A percentile compares a stretch with the other conserved stretches of the same genome.
Conservation (phyloP, 2,329 filamentous ascomycete species). For the Pseudogymnoascus sp. region DNA sequence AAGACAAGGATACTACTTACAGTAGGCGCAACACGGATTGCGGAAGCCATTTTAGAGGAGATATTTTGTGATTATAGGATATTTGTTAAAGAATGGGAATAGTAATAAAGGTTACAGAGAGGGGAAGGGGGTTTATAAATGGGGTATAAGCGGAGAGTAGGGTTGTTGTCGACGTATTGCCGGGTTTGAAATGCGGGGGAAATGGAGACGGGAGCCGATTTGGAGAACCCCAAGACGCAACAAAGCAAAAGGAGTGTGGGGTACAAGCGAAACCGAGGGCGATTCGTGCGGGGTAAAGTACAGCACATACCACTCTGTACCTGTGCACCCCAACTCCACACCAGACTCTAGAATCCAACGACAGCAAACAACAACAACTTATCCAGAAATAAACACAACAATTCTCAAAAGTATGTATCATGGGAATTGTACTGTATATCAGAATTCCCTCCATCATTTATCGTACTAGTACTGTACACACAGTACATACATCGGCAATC, state of each 20-base stretch:
- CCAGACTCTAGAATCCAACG: neutral
- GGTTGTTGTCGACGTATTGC: neutral
- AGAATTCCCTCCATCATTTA: neutral
- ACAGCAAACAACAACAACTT: neutral
- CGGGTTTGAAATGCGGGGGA: conserved; percentile 5
- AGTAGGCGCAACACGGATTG: conserved; percentile 6
- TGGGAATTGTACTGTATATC: neutral
- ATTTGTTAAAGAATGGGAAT: neutral
- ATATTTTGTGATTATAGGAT: neutral
- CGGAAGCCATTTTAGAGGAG: neutral
- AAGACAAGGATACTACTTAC: conserved; percentile 2
- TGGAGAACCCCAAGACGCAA: neutral
- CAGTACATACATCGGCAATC: neutral
- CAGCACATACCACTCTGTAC: neutral
- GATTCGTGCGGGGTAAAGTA: neutral
- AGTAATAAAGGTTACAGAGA: neutral
- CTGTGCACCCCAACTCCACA: neutral
- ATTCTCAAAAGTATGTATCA: no score
- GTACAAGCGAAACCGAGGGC: conserved; percentile 1
- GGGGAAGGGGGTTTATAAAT: conserved; percentile 8
- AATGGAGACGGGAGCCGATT: neutral
- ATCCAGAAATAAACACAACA: neutral
- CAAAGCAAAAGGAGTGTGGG: neutral
- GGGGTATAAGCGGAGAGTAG: neutral
- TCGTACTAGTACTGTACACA: neutral